phyloP scores from a whole-genome alignment of 75 land plant species.

The Larix kaempferi region DNA sequence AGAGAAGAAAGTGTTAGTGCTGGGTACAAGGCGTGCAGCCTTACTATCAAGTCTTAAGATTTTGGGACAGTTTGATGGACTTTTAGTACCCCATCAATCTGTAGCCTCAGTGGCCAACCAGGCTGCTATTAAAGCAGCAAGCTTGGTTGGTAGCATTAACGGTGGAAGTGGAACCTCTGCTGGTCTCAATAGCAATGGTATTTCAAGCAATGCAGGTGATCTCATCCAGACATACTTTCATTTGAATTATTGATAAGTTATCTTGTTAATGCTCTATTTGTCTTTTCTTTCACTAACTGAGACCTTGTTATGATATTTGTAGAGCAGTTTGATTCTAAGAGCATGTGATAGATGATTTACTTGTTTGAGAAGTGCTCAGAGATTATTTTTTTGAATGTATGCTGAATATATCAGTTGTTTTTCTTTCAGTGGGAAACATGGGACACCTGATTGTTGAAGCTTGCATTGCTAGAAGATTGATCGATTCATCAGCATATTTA shows the following conservation, averaged over 20 bases:
- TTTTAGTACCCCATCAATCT: constrained; percentile 66
- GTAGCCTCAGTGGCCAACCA: constrained; percentile 73
- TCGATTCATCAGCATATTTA: constrained; percentile 80
- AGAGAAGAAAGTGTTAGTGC: constrained; percentile 34
- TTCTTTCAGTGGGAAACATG: constrained; percentile 80
- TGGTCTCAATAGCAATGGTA: constrained; percentile 35
- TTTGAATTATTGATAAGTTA: neutral
- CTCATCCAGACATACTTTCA: neutral
- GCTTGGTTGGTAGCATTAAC: constrained; percentile 44
- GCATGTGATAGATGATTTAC: constrained; percentile 13
- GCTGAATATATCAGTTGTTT: neutral
- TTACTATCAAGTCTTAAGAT: constrained; percentile 69
- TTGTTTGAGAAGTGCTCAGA: neutral
- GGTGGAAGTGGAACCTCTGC: constrained; percentile 47
- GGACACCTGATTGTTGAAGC: constrained; percentile 90
- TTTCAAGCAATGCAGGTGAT: constrained; percentile 48
- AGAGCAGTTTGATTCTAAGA: constrained; percentile 52
- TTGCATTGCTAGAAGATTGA: constrained; percentile 79
- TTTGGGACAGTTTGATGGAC: constrained; percentile 77
- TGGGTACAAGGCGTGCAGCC: constrained; percentile 64
- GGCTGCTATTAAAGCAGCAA: constrained; percentile 76
- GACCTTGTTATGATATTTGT: constrained; percentile 78
- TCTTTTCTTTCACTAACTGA: constrained; percentile 13
- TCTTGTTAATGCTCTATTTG: neutral
- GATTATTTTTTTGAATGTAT: neutral